Evolutionary conservation across 768 basidiomycete species (phyloP).

Genomic region (Dentipellis sp.): DNA sequence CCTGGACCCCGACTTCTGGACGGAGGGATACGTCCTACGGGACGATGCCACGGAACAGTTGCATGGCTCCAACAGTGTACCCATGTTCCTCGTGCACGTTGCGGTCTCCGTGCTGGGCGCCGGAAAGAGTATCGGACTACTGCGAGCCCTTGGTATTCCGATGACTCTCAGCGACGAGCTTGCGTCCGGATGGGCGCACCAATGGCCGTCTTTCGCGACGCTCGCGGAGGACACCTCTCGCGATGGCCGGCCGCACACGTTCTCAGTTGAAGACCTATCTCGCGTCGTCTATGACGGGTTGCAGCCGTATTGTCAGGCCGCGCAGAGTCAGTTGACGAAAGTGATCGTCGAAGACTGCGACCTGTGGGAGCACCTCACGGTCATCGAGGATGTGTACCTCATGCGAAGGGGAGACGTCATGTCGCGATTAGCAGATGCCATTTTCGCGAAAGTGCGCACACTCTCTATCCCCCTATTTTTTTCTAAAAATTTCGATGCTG

Average conservation of each 20-base stretch:
- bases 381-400: conserved; percentile 62
- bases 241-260: conserved; percentile 25
- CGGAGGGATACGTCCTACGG: conserved; percentile 56
- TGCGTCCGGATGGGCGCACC: conserved; percentile 1
- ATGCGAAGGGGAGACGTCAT: conserved; percentile 76
- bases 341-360: conserved; percentile 60
- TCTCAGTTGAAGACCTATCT: conserved; percentile 56
- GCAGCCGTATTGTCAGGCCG: conserved; percentile 42
- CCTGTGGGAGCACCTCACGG: conserved; percentile 48
- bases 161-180: background rate
- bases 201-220: conserved; percentile 9
- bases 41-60: conserved; percentile 25
- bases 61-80: conserved; percentile 29
- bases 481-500: background rate
- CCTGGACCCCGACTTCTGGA: conserved; percentile 73
- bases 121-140: conserved; percentile 71
- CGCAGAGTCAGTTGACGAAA: conserved; percentile 43
- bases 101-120: conserved; percentile 51
- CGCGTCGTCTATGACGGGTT: conserved; percentile 55
- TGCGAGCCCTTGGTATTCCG: conserved; percentile 44
- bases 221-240: conserved; percentile 1
- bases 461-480: background rate
- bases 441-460: conserved; percentile 59
- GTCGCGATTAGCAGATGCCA: conserved; percentile 60
- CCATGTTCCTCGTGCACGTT: conserved; percentile 53